A percentile compares a stretch with the other conserved stretches of the same genome.
Conservation (phyloP, 139 green algal genomes). For the Micromonas pusilla region DNA sequence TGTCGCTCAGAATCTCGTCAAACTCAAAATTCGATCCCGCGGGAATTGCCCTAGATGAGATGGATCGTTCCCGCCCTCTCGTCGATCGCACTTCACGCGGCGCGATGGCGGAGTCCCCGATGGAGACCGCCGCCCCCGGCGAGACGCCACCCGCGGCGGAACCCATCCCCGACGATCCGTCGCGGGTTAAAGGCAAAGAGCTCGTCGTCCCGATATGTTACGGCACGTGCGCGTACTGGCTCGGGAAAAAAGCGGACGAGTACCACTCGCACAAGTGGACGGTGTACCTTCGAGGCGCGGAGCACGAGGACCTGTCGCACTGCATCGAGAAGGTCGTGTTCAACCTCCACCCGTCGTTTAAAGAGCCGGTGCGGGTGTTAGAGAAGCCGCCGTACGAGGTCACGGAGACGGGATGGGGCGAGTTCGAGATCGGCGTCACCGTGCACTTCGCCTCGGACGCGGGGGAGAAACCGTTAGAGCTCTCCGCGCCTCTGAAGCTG, state of each 20-base stretch:
- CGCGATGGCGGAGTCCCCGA: too few species aligned
- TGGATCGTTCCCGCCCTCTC: too few species aligned
- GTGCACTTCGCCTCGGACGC: conserved; percentile 66
- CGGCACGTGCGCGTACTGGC: conserved; percentile 73
- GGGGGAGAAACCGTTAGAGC: conserved; percentile 53
- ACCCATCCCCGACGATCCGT: too few species aligned
- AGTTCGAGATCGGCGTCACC: conserved; percentile 80
- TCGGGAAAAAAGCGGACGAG: conserved; percentile 81
- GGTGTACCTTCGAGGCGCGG: conserved; percentile 70
- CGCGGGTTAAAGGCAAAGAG: conserved; percentile 38
- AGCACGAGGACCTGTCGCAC: conserved; percentile 71
- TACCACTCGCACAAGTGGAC: conserved; percentile 82
- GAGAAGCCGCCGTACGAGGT: conserved; percentile 41
- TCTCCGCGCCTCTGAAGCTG: conserved; percentile 34
- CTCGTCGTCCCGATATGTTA: conserved; percentile 63
- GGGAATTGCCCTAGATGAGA: too few species aligned
- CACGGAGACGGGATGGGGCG: conserved; percentile 87
- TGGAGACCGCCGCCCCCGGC: too few species aligned
- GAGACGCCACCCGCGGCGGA: too few species aligned
- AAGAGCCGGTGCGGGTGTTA: conserved; percentile 53
- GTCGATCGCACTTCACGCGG: too few species aligned
- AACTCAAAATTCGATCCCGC: too few species aligned
- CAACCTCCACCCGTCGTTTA: conserved; percentile 82
- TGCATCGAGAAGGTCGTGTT: conserved; percentile 79
- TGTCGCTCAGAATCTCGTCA: too few species aligned